A percentile compares a stretch with the other conserved stretches of the same genome.
These are phyloP conservation scores for Neopestalotiopsis clavispora DNA, from an alignment of 2,329 filamentous ascomycete species.

Conservation along the genomic window DNA sequence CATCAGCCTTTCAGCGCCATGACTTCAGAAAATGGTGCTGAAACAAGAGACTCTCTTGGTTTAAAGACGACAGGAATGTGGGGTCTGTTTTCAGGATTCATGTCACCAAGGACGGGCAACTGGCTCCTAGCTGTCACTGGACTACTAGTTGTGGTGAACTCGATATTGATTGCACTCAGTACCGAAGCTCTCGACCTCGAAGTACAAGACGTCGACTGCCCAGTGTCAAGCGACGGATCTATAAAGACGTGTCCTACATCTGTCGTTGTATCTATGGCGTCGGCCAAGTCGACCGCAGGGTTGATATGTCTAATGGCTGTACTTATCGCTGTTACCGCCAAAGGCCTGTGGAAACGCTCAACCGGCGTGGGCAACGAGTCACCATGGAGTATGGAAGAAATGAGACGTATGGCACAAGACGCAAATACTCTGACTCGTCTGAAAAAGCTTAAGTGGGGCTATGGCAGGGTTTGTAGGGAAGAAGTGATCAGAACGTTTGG, in stretches of 20 bases:
- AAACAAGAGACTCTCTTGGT: conserved; percentile 46
- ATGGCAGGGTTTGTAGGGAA: too few species aligned
- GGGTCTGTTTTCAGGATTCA: conserved; percentile 40
- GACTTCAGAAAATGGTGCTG: conserved; percentile 38
- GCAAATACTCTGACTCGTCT: too few species aligned
- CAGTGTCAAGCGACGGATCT: background rate
- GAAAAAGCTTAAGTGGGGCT: too few species aligned
- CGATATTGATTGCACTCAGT: conserved; percentile 43
- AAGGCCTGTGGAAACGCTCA: too few species aligned
- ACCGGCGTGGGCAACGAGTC: too few species aligned
- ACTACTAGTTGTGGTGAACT: conserved; percentile 38
- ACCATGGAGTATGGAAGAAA: too few species aligned
- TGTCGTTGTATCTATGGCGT: conserved; percentile 38
- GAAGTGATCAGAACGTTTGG: too few species aligned
- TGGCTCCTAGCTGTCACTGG: conserved; percentile 44
- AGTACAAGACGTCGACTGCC: conserved; percentile 39
- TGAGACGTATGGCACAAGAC: too few species aligned
- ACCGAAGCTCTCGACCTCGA: conserved; percentile 45
- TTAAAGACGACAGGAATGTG: conserved; percentile 45
- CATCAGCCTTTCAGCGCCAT: conserved; percentile 50
- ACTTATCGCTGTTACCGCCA: too few species aligned
- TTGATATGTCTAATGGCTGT: conserved; percentile 40
- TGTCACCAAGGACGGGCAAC: conserved; percentile 38
- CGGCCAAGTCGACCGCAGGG: conserved; percentile 37
- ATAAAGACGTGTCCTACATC: conserved; percentile 37